phyloP scores from a whole-genome alignment of 495 filamentous ascomycete species.

The Lepidopterella palustris region DNA sequence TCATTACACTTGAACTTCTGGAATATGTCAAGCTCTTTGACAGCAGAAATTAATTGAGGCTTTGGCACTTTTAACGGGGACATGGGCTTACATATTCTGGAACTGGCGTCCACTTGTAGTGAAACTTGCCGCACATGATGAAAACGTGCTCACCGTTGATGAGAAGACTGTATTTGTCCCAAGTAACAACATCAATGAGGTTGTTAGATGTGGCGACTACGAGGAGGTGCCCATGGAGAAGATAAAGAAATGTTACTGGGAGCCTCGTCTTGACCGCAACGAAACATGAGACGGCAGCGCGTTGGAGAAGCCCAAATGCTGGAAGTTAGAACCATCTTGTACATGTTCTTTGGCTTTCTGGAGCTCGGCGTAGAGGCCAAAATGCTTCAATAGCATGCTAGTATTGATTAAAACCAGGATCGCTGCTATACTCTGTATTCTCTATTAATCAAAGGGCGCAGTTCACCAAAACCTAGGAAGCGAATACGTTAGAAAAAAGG shows the following conservation, averaged over 20 bases:
- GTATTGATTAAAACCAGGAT: too few relatives aligned
- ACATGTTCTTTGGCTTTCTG: background rate
- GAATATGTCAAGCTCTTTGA: constrained; percentile 27
- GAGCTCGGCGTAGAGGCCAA: too few relatives aligned
- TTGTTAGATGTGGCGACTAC: constrained; percentile 14
- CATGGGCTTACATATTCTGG: too few relatives aligned
- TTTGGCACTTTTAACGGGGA: too few relatives aligned
- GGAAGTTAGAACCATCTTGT: background rate
- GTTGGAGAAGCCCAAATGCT: background rate
- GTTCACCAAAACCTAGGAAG: background rate
- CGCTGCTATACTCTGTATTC: background rate
- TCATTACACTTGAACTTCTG: constrained; percentile 27
- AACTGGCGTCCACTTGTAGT: constrained; percentile 21
- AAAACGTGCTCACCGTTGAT: constrained; percentile 20
- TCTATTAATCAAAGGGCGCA: background rate
- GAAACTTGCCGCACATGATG: constrained; percentile 22
- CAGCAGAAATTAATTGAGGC: too few relatives aligned
- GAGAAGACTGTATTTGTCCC: constrained; percentile 19
- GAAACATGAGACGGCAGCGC: background rate
- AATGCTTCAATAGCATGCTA: too few relatives aligned
- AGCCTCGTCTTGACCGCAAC: background rate
- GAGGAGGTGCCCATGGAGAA: background rate
- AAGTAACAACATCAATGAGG: constrained; percentile 14
- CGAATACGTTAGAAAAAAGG: background rate
- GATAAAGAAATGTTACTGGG: background rate